These are phyloP conservation scores for Ascochyta clinopodiicola DNA, from an alignment of 2,329 filamentous ascomycete genomes.

Conservation along the genomic window DNA sequence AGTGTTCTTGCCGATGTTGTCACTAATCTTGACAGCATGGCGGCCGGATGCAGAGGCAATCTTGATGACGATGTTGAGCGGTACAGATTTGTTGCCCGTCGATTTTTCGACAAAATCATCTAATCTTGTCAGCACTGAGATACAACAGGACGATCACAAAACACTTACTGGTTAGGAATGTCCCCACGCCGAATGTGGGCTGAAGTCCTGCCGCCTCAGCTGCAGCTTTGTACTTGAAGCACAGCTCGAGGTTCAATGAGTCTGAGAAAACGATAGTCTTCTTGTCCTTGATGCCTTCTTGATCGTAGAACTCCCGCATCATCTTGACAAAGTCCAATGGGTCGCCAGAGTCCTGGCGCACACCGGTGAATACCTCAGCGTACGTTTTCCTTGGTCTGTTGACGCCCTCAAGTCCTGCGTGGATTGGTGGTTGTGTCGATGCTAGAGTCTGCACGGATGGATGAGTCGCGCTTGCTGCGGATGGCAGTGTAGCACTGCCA, in stretches of 20 bases:
- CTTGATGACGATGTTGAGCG: slow-evolving; percentile 98
- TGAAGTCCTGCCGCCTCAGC: slow-evolving; percentile 82
- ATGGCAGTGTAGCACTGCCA: slow-evolving; percentile 48
- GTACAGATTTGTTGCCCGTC: slow-evolving; percentile 81
- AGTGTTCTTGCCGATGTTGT: slow-evolving; percentile 91
- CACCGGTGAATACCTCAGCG: slow-evolving; percentile 80
- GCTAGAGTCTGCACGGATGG: slow-evolving; percentile 46
- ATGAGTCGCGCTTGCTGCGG: slow-evolving; percentile 52
- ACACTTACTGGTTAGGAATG: slow-evolving; percentile 79
- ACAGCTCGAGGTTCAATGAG: slow-evolving; percentile 88
- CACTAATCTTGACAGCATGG: slow-evolving; percentile 88
- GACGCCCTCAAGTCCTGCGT: slow-evolving; percentile 50
- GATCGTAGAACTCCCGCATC: slow-evolving; percentile 82
- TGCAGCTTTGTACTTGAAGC: slow-evolving; percentile 85
- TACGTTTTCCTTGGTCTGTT: slow-evolving; percentile 66
- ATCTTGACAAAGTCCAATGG: slow-evolving; percentile 78
- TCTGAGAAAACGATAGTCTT: slow-evolving; percentile 97
- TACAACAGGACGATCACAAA: neutral
- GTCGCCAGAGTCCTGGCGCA: slow-evolving; percentile 90
- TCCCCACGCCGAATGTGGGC: slow-evolving; percentile 92
- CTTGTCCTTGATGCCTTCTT: slow-evolving; percentile 74
- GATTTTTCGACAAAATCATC: slow-evolving; percentile 81
- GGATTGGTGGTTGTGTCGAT: slow-evolving; percentile 51
- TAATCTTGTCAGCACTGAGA: slow-evolving; percentile 35
- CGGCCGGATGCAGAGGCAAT: slow-evolving; percentile 82